Base-by-base conservation (phyloP, 2,329 filamentous ascomycete genomes). In the Gnomoniopsis smithogilvyi region DNA sequence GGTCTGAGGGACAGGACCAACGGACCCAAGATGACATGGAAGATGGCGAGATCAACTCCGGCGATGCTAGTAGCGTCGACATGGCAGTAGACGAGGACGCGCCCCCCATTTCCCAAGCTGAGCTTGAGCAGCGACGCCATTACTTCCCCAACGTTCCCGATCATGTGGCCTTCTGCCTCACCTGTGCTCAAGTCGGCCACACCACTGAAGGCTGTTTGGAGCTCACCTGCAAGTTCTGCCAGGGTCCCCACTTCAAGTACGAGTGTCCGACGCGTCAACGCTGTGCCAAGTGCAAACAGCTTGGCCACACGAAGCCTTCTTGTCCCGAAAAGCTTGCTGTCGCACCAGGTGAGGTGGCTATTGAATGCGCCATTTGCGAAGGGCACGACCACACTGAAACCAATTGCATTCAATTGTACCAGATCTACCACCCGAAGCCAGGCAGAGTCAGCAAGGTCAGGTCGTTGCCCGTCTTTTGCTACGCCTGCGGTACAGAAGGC, bases 341-440 rank as follows among this genome's bases (percentile, higher is more conserved):
- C 53, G 73, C 79, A 6, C 56, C 64, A 17, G 63, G 54, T 17
- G 79, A 79, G 62, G 77, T 78, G 22, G 73, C 80, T 0, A 55
- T 64, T 50, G 78, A 80, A 2, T 92, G 89, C 68, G 82, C 83
- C 12, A 74, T 85, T 36, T 92, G 89, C 70, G 74, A 74, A 43
- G 78, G 78, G 7, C 63, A 67, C 3, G 75, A 79, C 10, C 89
- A 92, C 65, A 64, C 79, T 10, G 88, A 91, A 67, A 68, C 75
- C 14, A 72, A 80, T 2, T 91, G 89, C 68, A 78, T 81, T 55
- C 74, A 78, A 51, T 73, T 87, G 24, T 91, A 86, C 86, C 77
- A 80, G 59, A 84, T 78, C 19, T 87, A 81, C 67, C 69, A 73
- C 14, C 76, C 76, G 2, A 69, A 73, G 15, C 65, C 72, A 11